A percentile compares a stretch with the other conserved stretches of the same genome.
Evolutionary conservation across 805 yeast genomes (phyloP).

Genomic region (Ogataea methylovora): DNA sequence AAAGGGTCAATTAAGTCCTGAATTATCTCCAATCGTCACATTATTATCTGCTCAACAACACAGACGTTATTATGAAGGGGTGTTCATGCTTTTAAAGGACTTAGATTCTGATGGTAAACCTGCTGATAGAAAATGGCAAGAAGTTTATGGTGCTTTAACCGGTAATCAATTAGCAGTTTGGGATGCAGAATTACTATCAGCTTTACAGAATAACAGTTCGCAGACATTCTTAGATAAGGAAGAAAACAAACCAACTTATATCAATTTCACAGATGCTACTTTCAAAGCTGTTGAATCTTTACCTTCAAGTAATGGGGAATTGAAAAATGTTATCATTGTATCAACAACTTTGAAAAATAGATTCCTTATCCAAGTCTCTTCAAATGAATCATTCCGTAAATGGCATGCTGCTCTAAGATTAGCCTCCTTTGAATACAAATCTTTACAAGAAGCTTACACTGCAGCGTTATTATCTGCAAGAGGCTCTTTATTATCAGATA

Average conservation of each 20-base stretch:
- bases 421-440: slow-evolving; percentile 69
- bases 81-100: slow-evolving; percentile 66
- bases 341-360: slow-evolving; percentile 91
- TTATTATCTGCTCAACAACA: slow-evolving; percentile 66
- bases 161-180: slow-evolving; percentile 92
- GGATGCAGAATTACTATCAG: slow-evolving; percentile 67
- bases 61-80: slow-evolving; percentile 56
- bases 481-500: slow-evolving; percentile 82
- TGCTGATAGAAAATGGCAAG: slow-evolving; percentile 78
- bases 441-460: slow-evolving; percentile 92
- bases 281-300: slow-evolving; percentile 64
- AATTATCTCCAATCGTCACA: slow-evolving; percentile 64
- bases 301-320: slow-evolving; percentile 58
- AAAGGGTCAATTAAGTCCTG: slow-evolving; percentile 26
- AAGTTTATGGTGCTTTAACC: slow-evolving; percentile 84
- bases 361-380: slow-evolving; percentile 69
- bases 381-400: slow-evolving; percentile 51
- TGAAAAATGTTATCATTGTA: slow-evolving; percentile 75
- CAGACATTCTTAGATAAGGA: slow-evolving; percentile 2
- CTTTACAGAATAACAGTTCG: slow-evolving; percentile 30
- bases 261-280: slow-evolving; percentile 86
- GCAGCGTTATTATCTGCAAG: slow-evolving; percentile 91
- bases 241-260: slow-evolving; percentile 56
- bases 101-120: slow-evolving; percentile 82
- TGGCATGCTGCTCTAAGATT: slow-evolving; percentile 86